These are phyloP conservation scores for Pyrenophora tritici-repentis DNA, from an alignment of 2,329 filamentous ascomycete species.

Conservation along the genomic window DNA sequence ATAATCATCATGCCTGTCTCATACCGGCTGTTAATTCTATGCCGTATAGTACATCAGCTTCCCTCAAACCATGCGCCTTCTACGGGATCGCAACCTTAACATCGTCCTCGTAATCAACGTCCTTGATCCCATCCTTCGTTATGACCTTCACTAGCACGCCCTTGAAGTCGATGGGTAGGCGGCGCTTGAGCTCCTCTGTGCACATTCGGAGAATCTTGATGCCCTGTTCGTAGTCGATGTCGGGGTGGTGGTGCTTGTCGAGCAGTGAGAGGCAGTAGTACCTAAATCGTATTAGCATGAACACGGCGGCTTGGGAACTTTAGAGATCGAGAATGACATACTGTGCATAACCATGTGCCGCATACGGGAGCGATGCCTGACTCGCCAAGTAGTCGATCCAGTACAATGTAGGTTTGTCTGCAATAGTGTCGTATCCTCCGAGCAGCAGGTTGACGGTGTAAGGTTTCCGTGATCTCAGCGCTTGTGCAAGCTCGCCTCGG, in stretches of 20 bases:
- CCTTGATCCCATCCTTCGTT: slow-evolving; percentile 88
- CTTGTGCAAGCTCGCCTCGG: slow-evolving; percentile 87
- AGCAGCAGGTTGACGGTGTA: slow-evolving; percentile 97
- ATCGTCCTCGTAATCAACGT: slow-evolving; percentile 84
- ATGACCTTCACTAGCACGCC: slow-evolving; percentile 91
- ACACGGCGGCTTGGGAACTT: background rate
- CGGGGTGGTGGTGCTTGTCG: slow-evolving; percentile 97
- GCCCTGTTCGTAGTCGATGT: slow-evolving; percentile 86
- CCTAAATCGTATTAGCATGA: slow-evolving; percentile 49
- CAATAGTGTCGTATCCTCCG: slow-evolving; percentile 90
- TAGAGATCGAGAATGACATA: slow-evolving; percentile 54
- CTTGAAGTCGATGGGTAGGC: slow-evolving; percentile 98
- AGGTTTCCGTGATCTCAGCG: slow-evolving; percentile 86
- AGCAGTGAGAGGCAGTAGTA: slow-evolving; percentile 98
- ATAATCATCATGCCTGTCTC: slow-evolving; percentile 9
- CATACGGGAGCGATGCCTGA: slow-evolving; percentile 86
- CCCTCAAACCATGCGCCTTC: slow-evolving; percentile 20
- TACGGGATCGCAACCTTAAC: slow-evolving; percentile 68
- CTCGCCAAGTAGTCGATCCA: slow-evolving; percentile 98
- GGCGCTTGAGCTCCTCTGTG: slow-evolving; percentile 93
- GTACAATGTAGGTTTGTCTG: slow-evolving; percentile 87
- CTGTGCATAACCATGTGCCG: slow-evolving; percentile 97
- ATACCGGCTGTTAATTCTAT: slow-evolving; percentile 1
- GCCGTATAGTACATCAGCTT: slow-evolving; percentile 3
- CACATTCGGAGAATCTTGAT: slow-evolving; percentile 93